Evolutionary conservation across 257 asterid genomes (phyloP), one percentile per base, ranked within the genome.

Genomic region (Rauvolfia tetraphylla): DNA sequence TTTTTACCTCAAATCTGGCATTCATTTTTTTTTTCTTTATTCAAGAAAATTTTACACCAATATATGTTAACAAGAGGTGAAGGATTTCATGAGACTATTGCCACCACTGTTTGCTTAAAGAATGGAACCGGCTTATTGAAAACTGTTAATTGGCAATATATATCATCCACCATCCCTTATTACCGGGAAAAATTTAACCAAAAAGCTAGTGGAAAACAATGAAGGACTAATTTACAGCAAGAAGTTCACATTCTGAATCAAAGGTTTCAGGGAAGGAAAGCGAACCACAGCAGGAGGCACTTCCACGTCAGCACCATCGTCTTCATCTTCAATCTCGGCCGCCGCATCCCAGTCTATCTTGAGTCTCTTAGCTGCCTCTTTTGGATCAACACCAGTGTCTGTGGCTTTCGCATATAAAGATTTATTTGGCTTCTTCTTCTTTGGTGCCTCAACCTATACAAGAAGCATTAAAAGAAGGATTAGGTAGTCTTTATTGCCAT

Each of bases 311-410:
- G 91, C 93, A 41, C 82, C 73, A 57, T 74, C 89, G 68, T 76
- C 89, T 57, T 65, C 80, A 25, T 88, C 96, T 68, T 87, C 96
- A 76, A 95, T 86, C 84, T 95, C 96, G 44, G 98, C 97, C 71
- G 97, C 98, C 66, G 91, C 82, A 87, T 95, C 98, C 98, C 99
- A 95, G 78, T 92, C 99, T 62, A 95, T 71, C 65, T 89, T 95
- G 68, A 92, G 92, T 87, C 96, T 85, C 85, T 87, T 91, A 74
- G 97, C 97, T 74, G 98, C 99, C 85, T 84, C 97, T 80, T 79
- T 78, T 18, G 90, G 93, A 83, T 95, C 87, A 76, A 95, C 72
- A 74, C 99, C 99, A 7, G 96, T 91, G 85, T 92, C 92, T 31
- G 99, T 95, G 76, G 91, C 85, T 83, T 80, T 92, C 49, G 94